Base-by-base conservation (phyloP, 2,329 filamentous ascomycete genomes). In the Sclerotinia subarctica region DNA sequence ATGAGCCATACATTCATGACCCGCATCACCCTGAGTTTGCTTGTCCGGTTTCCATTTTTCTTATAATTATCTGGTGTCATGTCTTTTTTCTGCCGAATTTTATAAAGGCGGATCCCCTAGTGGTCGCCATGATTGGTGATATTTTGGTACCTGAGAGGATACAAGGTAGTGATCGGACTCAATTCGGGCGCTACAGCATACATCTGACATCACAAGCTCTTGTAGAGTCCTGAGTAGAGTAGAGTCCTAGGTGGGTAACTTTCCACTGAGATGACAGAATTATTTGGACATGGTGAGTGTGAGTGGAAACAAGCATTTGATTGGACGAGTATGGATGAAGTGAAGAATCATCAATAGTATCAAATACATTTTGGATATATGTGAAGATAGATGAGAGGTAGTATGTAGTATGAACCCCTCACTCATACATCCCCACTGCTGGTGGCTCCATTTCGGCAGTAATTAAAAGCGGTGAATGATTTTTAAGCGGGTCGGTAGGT, bases 131-230 rank as follows among this genome's bases (percentile, higher is more conserved):
- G 47, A 64, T 64, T 64, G 60, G 60, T 42, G 29, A 21, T 21
- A 11, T 35, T 21, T 19, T 52, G 60, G 47, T 63, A 57, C 52
- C 51, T 57, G 52, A 57, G 24, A 56, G 21, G 15, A 21, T 35
- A 13, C 26, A 24, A 19, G 46, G 42, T 66, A 66, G 64, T 51
- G 13, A 35, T 21, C 64, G 64, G 64, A 66, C 64, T 38, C 64
- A 66, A 66, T 66, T 66, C 64, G 64, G 64, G n/a, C 53, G 15
- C 44, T 38, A 44, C 26, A 29, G 10, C 29, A 17, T 26, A 44
- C 53, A 26, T 49, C 35, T 62, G 54, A 67, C 65, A 67, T 67
- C 52, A 58, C 60, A 47, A 29, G 26, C 21, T 47, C 35, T 2
- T 29, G 29, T 29, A 6, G 6, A 32, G 35, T 10, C 8, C 35